Base-by-base conservation (phyloP, 2,329 filamentous ascomycete species). In the Iodosphaeria phyllophila region DNA sequence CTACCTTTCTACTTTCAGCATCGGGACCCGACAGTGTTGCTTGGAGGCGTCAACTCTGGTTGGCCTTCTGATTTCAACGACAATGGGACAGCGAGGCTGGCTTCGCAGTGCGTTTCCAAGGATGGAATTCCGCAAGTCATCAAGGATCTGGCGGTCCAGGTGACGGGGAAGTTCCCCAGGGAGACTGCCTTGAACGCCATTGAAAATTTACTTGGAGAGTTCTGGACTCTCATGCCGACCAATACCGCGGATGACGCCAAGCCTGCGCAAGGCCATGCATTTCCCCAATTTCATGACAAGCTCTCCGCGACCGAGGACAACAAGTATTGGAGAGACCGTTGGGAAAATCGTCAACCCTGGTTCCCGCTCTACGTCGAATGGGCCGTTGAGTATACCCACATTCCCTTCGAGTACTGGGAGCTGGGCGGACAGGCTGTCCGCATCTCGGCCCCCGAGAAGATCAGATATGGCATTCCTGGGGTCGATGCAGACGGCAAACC, bases 341-440 rank as follows among this genome's bases (percentile, higher is more conserved):
- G 48, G 50, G 33, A 28, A 3, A 25, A 41, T 15, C 34, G 30
- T 0, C 51, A 58, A 28, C 44, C 51, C 0, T 56, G 45, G 44
- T 46, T 46, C 13, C 53, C 54, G 0, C 38, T 58, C 1, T 59
- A 45, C 14, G 25, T 48, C 0, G 55, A 59, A 32, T 59, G 54
- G 54, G 51, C 57, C 26, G 44, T 35, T 1, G 42, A 50, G 24
- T 59, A 58, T 29, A 43, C 36, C 5, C 50, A 58, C 29, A 35
- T 56, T 5, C 39, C 41, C 0, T 47, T 38, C 17, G 30, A 42
- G 0, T 26, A 37, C 4, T 55, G 50, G 48, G 24, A 29, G 3
- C 27, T 54, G 2, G 36, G 38, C 18, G 33, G 42, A 27, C 36
- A 36, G 6, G 23, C 26, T 1, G 25, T 31, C 17, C 27, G 22